Evolutionary conservation across 345 rosid genomes (phyloP).

Genomic region (Eucalyptus pumila): DNA sequence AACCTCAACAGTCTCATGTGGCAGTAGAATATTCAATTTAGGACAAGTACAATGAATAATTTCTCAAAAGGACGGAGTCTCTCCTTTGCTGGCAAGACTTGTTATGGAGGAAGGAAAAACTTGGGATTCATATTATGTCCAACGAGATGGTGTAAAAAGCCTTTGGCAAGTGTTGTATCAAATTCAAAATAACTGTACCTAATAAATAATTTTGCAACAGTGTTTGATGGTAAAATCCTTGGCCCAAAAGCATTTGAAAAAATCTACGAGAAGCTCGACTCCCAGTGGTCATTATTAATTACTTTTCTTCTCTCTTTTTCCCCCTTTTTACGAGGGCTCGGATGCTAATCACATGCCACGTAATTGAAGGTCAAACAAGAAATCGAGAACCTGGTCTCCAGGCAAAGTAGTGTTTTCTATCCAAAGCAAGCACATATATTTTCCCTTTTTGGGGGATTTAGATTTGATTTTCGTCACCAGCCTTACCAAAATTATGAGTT

Average conservation of each 20-base stretch:
- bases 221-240: not conserved
- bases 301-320: not conserved
- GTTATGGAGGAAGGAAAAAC: too few species aligned
- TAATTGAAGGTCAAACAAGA: not conserved
- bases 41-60: too few species aligned
- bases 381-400: constrained; percentile 1
- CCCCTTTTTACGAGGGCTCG: not conserved
- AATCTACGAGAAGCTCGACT: not conserved
- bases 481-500: not conserved
- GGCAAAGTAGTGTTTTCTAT: not conserved
- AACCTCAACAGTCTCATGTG: too few species aligned
- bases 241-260: not conserved
- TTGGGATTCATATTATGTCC: too few species aligned
- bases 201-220: too few species aligned
- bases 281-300: not conserved
- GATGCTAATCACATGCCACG: not conserved
- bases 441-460: not conserved
- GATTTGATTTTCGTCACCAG: not conserved
- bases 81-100: too few species aligned
- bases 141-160: too few species aligned
- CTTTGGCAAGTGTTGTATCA: too few species aligned
- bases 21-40: too few species aligned
- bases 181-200: too few species aligned
- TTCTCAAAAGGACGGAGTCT: too few species aligned
- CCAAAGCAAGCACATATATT: not conserved